These are phyloP conservation scores for Phaeosphaeriaceae sp. DNA, from an alignment of 2,329 filamentous ascomycete genomes.

Conservation along the genomic window DNA sequence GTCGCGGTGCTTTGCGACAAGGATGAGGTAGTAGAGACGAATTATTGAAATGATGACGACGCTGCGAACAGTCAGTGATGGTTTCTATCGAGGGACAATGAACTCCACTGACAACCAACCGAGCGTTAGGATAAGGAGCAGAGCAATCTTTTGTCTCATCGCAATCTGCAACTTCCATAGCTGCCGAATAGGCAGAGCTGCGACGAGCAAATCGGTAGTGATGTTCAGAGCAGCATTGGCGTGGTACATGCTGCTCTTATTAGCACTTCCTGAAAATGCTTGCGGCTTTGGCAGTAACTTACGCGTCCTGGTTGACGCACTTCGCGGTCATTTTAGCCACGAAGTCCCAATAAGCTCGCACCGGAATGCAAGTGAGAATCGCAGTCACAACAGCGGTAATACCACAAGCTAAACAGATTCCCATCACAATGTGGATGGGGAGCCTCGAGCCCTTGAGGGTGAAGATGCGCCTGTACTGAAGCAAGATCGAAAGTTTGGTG, in stretches of 20 bases:
- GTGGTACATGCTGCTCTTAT: slow-evolving; percentile 16
- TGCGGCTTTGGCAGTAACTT: background rate
- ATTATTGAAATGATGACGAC: slow-evolving; percentile 25
- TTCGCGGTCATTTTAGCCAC: slow-evolving; percentile 1
- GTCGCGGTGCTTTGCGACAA: slow-evolving; percentile 17
- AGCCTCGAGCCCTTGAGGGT: slow-evolving; percentile 19
- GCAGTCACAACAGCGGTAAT: slow-evolving; percentile 13
- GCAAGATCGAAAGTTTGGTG: slow-evolving; percentile 31
- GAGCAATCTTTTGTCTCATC: slow-evolving; percentile 22
- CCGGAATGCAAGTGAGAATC: slow-evolving; percentile 26
- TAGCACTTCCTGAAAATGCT: background rate
- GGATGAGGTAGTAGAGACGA: slow-evolving; percentile 24
- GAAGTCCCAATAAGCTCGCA: slow-evolving; percentile 26
- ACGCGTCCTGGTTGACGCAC: slow-evolving; percentile 14
- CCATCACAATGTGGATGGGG: slow-evolving; percentile 26
- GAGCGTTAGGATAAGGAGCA: slow-evolving; percentile 26
- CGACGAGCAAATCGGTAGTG: slow-evolving; percentile 26
- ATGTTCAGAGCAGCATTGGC: slow-evolving; percentile 26
- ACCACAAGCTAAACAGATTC: slow-evolving; percentile 18
- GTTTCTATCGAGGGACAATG: slow-evolving; percentile 12
- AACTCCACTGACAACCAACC: slow-evolving; percentile 22
- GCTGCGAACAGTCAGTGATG: slow-evolving; percentile 8
- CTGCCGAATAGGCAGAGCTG: slow-evolving; percentile 21
- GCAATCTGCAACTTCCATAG: slow-evolving; percentile 27
- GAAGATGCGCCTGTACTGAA: slow-evolving; percentile 33